These are phyloP conservation scores for Danielia oregonensis DNA, from an alignment of 805 yeast genomes.

Conservation along the genomic window DNA sequence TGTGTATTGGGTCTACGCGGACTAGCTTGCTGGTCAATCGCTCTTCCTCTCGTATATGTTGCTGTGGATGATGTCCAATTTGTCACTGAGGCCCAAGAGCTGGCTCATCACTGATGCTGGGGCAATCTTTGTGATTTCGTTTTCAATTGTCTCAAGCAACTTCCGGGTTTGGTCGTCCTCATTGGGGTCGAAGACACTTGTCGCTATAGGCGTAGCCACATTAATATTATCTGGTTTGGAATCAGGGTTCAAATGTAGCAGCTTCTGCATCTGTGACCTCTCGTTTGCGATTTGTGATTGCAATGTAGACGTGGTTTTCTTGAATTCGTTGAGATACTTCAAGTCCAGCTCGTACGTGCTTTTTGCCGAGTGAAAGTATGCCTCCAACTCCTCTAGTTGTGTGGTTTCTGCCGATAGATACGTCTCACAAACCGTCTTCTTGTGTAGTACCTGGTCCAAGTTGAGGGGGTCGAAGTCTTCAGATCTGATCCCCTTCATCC, in stretches of 20 bases:
- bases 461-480: slow-evolving; percentile 10
- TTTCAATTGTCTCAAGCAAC: slow-evolving; percentile 2
- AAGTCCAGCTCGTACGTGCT: slow-evolving; percentile 28
- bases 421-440: slow-evolving; percentile 22
- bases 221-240: neutral
- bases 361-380: slow-evolving; percentile 21
- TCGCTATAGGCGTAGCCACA: neutral
- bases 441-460: slow-evolving; percentile 12
- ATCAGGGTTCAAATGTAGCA: slow-evolving; percentile 6
- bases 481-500: slow-evolving; percentile 9
- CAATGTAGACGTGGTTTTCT: slow-evolving; percentile 8
- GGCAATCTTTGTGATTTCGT: slow-evolving; percentile 1
- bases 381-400: slow-evolving; percentile 32
- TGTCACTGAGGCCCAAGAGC: slow-evolving; percentile 10
- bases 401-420: slow-evolving; percentile 38
- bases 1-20: slow-evolving; percentile 14
- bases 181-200: slow-evolving; percentile 12
- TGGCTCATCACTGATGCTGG: neutral
- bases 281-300: slow-evolving; percentile 8
- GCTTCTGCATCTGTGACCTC: slow-evolving; percentile 1
- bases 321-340: slow-evolving; percentile 29
- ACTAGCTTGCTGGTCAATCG: slow-evolving; percentile 3
- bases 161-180: slow-evolving; percentile 8
- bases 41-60: slow-evolving; percentile 4
- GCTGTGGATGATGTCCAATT: slow-evolving; percentile 11